These are phyloP conservation scores for Populus tomentosa DNA, from an alignment of 441 rosid genomes.

Conservation along the genomic window DNA sequence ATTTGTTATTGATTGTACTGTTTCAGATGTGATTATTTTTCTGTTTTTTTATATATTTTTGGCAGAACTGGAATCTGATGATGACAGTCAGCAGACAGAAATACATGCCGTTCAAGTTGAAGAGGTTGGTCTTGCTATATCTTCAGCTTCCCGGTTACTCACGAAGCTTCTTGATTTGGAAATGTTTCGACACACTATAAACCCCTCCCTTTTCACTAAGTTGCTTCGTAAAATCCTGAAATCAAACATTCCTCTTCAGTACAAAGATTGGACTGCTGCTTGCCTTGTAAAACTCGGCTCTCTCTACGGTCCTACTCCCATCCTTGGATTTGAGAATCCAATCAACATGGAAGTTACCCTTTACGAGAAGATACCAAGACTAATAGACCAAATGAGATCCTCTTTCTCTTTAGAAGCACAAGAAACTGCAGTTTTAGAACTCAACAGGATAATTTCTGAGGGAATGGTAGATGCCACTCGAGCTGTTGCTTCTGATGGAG, in stretches of 20 bases:
- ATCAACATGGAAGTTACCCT: slow-evolving; percentile 65
- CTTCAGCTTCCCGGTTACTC: slow-evolving; percentile 66
- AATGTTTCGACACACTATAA: slow-evolving; percentile 38
- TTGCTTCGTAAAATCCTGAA: slow-evolving; percentile 55
- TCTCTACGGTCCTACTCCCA: slow-evolving; percentile 27
- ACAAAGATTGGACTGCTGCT: slow-evolving; percentile 81
- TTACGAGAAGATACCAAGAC: slow-evolving; percentile 72
- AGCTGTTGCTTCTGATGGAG: slow-evolving; percentile 55
- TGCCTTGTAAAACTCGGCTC: slow-evolving; percentile 64
- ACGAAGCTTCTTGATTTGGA: slow-evolving; percentile 64
- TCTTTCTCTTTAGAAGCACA: slow-evolving; percentile 44
- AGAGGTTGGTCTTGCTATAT: slow-evolving; percentile 65
- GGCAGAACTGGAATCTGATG: slow-evolving; percentile 44
- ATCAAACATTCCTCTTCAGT: slow-evolving; percentile 61
- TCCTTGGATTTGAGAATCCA: slow-evolving; percentile 36
- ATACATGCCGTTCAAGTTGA: slow-evolving; percentile 54
- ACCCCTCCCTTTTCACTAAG: slow-evolving; percentile 32
- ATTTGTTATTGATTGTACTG: not conserved
- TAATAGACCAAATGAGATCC: slow-evolving; percentile 55
- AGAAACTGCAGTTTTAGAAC: slow-evolving; percentile 83
- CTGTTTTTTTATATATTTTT: too few species aligned
- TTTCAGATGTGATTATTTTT: slow-evolving; percentile 28
- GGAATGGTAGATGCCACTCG: slow-evolving; percentile 56
- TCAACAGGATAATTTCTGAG: slow-evolving; percentile 60
- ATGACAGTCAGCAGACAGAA: slow-evolving; percentile 51